Evolutionary conservation across 1,284 basidiomycete species (phyloP).

Genomic region (Pseudozyma sp.): DNA sequence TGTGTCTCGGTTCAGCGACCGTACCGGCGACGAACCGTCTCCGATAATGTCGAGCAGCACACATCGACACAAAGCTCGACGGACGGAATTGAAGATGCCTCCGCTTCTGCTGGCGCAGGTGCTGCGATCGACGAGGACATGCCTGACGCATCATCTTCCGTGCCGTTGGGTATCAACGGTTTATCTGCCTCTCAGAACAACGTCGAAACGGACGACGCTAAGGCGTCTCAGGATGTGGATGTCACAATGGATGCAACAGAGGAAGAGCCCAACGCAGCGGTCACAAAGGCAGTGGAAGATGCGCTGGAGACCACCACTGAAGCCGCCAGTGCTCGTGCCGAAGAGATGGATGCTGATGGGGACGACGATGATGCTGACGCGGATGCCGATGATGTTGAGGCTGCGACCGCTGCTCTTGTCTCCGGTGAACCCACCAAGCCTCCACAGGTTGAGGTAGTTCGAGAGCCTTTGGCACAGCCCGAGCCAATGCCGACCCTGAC

Average conservation of each 20-base stretch:
- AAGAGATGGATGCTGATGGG: constrained; percentile 52
- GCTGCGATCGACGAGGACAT: constrained; percentile 26
- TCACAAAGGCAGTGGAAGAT: constrained; percentile 55
- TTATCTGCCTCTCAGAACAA: neutral
- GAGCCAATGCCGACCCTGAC: constrained; percentile 50
- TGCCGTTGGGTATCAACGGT: neutral
- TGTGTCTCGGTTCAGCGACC: constrained; percentile 71
- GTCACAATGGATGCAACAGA: constrained; percentile 49
- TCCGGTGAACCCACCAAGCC: constrained; percentile 48
- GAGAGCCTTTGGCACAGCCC: constrained; percentile 30
- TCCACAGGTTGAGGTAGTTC: constrained; percentile 46
- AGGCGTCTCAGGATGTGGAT: constrained; percentile 10
- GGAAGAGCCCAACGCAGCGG: constrained; percentile 55
- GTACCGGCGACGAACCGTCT: constrained; percentile 26
- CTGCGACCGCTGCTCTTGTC: constrained; percentile 37
- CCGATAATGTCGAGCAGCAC: constrained; percentile 38
- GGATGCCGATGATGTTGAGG: constrained; percentile 55
- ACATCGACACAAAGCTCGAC: constrained; percentile 8
- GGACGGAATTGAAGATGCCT: constrained; percentile 1
- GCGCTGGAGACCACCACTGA: constrained; percentile 53
- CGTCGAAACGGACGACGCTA: neutral
- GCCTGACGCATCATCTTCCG: constrained; percentile 7
- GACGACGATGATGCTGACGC: constrained; percentile 51
- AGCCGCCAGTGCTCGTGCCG: constrained; percentile 46
- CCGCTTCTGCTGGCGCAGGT: constrained; percentile 2